phyloP scores from a whole-genome alignment of 169 alveolate genomes.

The Cryptosporidium ubiquitum region DNA sequence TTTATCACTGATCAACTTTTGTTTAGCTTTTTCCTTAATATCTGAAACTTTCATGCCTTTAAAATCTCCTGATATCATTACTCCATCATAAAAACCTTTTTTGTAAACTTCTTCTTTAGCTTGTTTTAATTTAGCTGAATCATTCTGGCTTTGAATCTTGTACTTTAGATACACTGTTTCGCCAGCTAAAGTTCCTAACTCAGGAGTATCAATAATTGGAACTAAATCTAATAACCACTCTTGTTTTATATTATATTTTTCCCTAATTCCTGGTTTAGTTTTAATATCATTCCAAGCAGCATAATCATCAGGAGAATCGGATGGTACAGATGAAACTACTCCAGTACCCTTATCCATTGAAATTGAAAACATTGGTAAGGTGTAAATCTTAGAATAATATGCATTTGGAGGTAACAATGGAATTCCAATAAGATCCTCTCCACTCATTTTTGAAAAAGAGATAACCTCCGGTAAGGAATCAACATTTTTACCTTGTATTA shows the following conservation, averaged over 20 bases:
- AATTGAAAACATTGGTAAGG: slow-evolving; percentile 97
- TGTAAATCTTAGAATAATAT: slow-evolving; percentile 89
- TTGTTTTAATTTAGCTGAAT: slow-evolving; percentile 90
- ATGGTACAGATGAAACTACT: slow-evolving; percentile 98
- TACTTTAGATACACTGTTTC: slow-evolving; percentile 82
- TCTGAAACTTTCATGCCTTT: slow-evolving; percentile 89
- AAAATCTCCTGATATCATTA: slow-evolving; percentile 91
- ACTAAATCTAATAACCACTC: slow-evolving; percentile 89
- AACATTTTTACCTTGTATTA: not conserved
- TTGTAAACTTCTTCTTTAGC: slow-evolving; percentile 96
- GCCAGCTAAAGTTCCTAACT: slow-evolving; percentile 82
- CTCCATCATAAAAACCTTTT: slow-evolving; percentile 97
- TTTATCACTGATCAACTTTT: slow-evolving; percentile 79
- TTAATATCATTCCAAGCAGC: slow-evolving; percentile 92
- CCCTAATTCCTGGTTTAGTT: slow-evolving; percentile 89
- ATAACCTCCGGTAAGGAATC: slow-evolving; percentile 33
- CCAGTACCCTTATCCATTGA: slow-evolving; percentile 98
- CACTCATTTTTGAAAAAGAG: slow-evolving; percentile 77
- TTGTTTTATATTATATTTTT: slow-evolving; percentile 87
- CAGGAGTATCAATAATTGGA: slow-evolving; percentile 76
- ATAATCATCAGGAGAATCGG: slow-evolving; percentile 99
- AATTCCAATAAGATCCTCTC: slow-evolving; percentile 93
- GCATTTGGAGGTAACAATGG: slow-evolving; percentile 94
- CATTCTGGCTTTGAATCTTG: slow-evolving; percentile 91
- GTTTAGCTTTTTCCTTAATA: slow-evolving; percentile 82